These are phyloP conservation scores for Nematodospora anomalae DNA, from an alignment of 1,139 yeast genomes.

Conservation along the genomic window DNA sequence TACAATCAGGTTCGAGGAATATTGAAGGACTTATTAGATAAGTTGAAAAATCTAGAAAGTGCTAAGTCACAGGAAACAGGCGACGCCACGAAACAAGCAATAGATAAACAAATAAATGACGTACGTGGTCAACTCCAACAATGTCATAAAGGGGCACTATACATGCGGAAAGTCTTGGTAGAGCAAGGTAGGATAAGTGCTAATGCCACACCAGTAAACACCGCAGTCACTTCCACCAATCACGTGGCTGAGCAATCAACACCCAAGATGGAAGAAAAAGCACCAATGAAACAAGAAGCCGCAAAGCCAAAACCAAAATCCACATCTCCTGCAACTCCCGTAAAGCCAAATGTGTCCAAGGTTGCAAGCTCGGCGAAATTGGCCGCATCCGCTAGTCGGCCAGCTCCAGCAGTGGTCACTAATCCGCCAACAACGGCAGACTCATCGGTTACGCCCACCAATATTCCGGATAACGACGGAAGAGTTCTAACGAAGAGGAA, in stretches of 20 bases:
- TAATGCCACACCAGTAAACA: slow-evolving; percentile 15
- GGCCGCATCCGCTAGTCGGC: background rate
- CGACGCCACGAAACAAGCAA: slow-evolving; percentile 18
- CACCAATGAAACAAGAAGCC: background rate
- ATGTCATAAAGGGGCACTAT: slow-evolving; percentile 40
- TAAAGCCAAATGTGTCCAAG: slow-evolving; percentile 1
- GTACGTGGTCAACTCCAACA: slow-evolving; percentile 35
- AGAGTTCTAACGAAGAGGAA: slow-evolving; percentile 87
- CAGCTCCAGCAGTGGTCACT: too few species aligned
- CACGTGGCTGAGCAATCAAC: background rate
- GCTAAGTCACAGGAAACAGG: slow-evolving; percentile 27
- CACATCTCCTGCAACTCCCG: background rate
- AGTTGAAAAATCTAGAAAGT: slow-evolving; percentile 28
- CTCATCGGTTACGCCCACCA: slow-evolving; percentile 20
- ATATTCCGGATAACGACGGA: slow-evolving; percentile 56
- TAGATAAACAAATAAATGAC: slow-evolving; percentile 38
- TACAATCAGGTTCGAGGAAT: slow-evolving; percentile 42
- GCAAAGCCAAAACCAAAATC: slow-evolving; percentile 1
- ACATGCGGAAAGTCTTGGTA: slow-evolving; percentile 39
- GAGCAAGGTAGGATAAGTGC: slow-evolving; percentile 30
- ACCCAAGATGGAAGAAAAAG: background rate
- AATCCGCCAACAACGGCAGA: slow-evolving; percentile 7
- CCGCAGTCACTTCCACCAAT: slow-evolving; percentile 8
- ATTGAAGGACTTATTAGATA: slow-evolving; percentile 45
- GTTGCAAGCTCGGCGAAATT: background rate